Base-by-base conservation (phyloP, 75 land plant species). In the Pseudotsuga menziesii region DNA sequence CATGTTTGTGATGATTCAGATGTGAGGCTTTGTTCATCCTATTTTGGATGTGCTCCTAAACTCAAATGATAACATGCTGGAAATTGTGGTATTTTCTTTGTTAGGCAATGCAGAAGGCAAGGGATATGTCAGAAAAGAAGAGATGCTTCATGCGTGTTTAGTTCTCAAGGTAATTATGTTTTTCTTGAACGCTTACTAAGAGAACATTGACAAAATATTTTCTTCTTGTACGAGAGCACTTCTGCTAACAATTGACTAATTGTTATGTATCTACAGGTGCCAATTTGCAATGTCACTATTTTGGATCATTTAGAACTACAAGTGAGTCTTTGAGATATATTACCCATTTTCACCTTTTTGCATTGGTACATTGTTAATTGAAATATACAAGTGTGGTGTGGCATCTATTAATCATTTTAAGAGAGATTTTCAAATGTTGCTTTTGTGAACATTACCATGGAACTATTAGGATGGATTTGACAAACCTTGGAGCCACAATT, bases 81-180 rank as follows among this genome's bases (percentile, higher is more conserved):
- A n/a, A 39, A 19, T 35, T 41, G 25, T 39, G 48, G 7, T 39
- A 8, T 69, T 41, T 20, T 69, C 41, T 69, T 41, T n/a, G 9
- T 39, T 81, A 85, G 86, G 86, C 15, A 82, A 85, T 79, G 85
- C 84, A 58, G 86, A 85, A 54, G 86, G 86, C 52, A 76, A 82
- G 72, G 86, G 86, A 56, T 58, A 20, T 59, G 36, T 64, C 29
- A 62, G 86, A 63, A 83, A 78, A 56, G 59, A 62, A 39, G 86
- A 85, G 79, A 63, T 85, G 86, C 73, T 82, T 35, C 56, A 77
- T 48, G 84, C 86, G 7, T 85, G 86, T 52, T 75, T 80, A 56
- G 76, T 85, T 56, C 78, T 85, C 23, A 78, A 82, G 81, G 86
- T 85, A 56, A 19, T 5, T 14, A 19, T 67, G 41, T 36, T 6